A percentile compares a stretch with the other conserved stretches of the same genome.
Evolutionary conservation across 306 rosid genomes (phyloP).

Genomic region (Coriaria nepalensis): DNA sequence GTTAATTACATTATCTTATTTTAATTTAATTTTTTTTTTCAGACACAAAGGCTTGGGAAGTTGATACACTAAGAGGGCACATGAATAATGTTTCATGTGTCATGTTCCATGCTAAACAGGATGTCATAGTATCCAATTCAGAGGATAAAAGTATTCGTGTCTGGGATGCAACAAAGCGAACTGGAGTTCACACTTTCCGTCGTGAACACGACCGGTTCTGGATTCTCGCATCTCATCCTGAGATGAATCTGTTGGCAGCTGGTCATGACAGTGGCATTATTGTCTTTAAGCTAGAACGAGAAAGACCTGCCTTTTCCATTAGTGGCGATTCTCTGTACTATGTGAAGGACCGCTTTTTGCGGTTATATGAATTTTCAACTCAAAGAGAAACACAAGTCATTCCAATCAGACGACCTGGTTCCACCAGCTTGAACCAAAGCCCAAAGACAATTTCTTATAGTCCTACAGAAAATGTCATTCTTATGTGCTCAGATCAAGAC

Average conservation of each 20-base stretch:
- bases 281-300: conserved; percentile 81
- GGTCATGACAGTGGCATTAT: conserved; percentile 97
- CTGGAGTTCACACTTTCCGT: conserved; percentile 86
- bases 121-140: conserved; percentile 77
- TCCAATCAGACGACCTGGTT: conserved; percentile 70
- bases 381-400: conserved; percentile 63
- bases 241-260: conserved; percentile 87
- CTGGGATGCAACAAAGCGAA: conserved; percentile 84
- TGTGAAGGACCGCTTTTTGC: conserved; percentile 65
- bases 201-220: conserved; percentile 86
- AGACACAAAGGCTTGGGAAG: conserved; percentile 95
- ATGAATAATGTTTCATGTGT: conserved; percentile 86
- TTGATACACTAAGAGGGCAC: conserved; percentile 87
- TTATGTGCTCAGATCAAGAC: conserved; percentile 66
- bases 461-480: conserved; percentile 62
- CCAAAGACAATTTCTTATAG: conserved; percentile 70
- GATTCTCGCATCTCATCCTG: conserved; percentile 89
- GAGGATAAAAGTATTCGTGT: conserved; percentile 85
- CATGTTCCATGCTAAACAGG: conserved; percentile 77
- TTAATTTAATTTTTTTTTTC: conserved; percentile 14
- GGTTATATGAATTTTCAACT: conserved; percentile 58
- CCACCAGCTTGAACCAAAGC: conserved; percentile 57
- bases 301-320: conserved; percentile 69
- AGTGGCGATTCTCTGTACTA: conserved; percentile 61
- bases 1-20: not conserved